Conservation (phyloP, 805 yeast genomes). For the Nakazawaea ishiwadae region DNA sequence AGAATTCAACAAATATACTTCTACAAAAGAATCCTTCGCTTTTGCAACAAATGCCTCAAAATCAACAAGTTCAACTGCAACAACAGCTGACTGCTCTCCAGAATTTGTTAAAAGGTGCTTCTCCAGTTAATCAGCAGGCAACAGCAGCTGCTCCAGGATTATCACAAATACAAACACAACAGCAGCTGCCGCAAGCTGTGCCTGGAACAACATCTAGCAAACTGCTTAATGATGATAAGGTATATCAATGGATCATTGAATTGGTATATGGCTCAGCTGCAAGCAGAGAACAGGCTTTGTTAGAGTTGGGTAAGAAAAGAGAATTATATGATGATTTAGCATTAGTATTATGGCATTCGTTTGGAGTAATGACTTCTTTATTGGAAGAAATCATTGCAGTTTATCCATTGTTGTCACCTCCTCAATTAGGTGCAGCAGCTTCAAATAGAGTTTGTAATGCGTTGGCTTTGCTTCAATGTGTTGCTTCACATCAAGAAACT, state of each 20-base stretch:
- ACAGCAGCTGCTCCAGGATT: conserved; percentile 15
- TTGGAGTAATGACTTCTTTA: conserved; percentile 91
- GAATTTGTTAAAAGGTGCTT: conserved; percentile 1
- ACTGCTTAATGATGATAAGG: conserved; percentile 71
- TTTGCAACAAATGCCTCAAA: conserved; percentile 12
- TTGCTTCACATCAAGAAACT: conserved; percentile 92
- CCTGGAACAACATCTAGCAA: conserved; percentile 21
- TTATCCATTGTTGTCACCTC: conserved; percentile 86
- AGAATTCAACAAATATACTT: conserved; percentile 14
- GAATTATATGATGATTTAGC: conserved; percentile 95
- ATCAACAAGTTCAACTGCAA: conserved; percentile 12
- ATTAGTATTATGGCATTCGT: conserved; percentile 88
- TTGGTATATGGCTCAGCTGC: conserved; percentile 78
- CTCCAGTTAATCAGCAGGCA: conserved; percentile 7
- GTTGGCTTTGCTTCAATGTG: conserved; percentile 89
- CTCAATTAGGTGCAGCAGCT: conserved; percentile 76
- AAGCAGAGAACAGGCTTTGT: conserved; percentile 78
- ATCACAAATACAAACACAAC: conserved; percentile 14
- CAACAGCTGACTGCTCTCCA: conserved; percentile 10
- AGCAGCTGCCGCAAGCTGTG: conserved; percentile 1
- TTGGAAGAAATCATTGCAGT: conserved; percentile 87
- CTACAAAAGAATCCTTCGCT: conserved; percentile 13
- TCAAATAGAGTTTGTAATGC: conserved; percentile 96
- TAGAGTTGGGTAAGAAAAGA: conserved; percentile 89
- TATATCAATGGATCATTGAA: conserved; percentile 86